Conservation (phyloP, 345 rosid genomes). For the Capsella bursapastoris region DNA sequence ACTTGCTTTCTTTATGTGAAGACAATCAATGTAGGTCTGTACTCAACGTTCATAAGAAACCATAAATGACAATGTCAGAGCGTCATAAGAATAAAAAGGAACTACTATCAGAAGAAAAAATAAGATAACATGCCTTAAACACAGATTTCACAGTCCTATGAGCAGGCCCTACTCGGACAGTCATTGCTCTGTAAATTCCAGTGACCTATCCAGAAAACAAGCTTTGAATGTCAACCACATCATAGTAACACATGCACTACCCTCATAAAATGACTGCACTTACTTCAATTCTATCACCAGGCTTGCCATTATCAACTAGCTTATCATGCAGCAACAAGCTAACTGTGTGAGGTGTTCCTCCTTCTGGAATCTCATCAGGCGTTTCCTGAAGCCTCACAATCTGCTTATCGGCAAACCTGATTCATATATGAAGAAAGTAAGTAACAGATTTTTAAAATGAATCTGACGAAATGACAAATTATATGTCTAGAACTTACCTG, state of each 20-base stretch:
- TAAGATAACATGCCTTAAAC: slow-evolving; percentile 66
- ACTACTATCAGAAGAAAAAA: slow-evolving; percentile 11
- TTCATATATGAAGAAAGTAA: neutral
- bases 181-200: slow-evolving; percentile 97
- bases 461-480: neutral
- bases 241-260: neutral
- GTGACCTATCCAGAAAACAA: slow-evolving; percentile 61
- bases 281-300: slow-evolving; percentile 98
- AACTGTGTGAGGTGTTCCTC: slow-evolving; percentile 98
- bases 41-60: slow-evolving; percentile 16
- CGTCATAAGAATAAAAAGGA: slow-evolving; percentile 13
- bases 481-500: slow-evolving; percentile 57
- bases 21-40: slow-evolving; percentile 93
- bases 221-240: slow-evolving; percentile 17
- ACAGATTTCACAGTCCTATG: slow-evolving; percentile 95
- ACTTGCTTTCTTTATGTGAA: slow-evolving; percentile 84
- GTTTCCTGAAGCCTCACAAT: slow-evolving; percentile 99
- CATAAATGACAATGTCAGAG: slow-evolving; percentile 25
- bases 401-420: slow-evolving; percentile 98
- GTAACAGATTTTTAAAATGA: neutral
- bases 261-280: neutral
- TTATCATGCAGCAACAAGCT: slow-evolving; percentile 98
- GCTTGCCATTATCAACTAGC: slow-evolving; percentile 93
- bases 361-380: slow-evolving; percentile 95
- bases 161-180: slow-evolving; percentile 78